phyloP scores from a whole-genome alignment of 345 rosid species.

The Passiflora organensis region DNA sequence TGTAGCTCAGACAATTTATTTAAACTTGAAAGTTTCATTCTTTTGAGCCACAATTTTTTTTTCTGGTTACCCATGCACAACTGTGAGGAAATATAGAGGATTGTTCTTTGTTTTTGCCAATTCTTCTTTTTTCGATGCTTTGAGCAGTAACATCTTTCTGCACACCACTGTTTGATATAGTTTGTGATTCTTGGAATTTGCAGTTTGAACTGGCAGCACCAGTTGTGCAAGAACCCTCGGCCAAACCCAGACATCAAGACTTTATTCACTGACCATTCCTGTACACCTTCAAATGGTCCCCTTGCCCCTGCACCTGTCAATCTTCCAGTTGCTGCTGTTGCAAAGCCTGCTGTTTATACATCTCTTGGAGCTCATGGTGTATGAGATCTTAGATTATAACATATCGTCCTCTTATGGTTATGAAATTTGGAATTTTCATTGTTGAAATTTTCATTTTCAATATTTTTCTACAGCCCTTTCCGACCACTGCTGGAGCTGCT shows the following conservation, averaged over 20 bases:
- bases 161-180: background rate
- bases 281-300: constrained; percentile 65
- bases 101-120: background rate
- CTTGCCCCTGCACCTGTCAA: constrained; percentile 55
- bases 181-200: constrained; percentile 12
- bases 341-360: constrained; percentile 49
- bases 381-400: constrained; percentile 18
- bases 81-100: no score
- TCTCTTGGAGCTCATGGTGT: constrained; percentile 58
- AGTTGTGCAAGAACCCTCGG: constrained; percentile 79
- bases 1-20: no score
- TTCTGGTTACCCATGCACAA: no score
- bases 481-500: constrained; percentile 48
- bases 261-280: constrained; percentile 65
- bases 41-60: no score
- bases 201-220: constrained; percentile 95
- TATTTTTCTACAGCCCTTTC: constrained; percentile 45
- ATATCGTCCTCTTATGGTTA: background rate
- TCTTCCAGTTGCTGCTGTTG: constrained; percentile 53
- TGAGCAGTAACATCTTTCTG: background rate
- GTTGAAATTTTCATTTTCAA: background rate
- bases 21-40: no score
- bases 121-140: background rate
- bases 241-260: constrained; percentile 84
- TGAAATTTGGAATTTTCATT: constrained; percentile 1